A percentile compares a stretch with the other conserved stretches of the same genome.
Conservation (phyloP, 306 rosid species). For the Bauhinia variegata region DNA sequence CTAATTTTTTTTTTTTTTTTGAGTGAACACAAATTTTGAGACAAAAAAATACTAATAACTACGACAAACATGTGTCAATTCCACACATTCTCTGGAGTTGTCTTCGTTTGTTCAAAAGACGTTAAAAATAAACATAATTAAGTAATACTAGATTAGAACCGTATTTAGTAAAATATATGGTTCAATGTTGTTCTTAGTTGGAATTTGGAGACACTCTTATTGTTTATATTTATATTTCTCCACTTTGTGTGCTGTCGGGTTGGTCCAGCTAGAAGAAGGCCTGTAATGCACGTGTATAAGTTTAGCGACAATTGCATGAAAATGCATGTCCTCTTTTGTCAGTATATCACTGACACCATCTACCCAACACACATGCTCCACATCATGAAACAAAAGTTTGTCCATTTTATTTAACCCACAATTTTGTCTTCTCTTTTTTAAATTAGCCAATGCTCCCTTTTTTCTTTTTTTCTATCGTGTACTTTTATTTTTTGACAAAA, state of each 20-base stretch:
- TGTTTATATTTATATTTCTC: background rate
- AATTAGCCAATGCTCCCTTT: conserved; percentile 14
- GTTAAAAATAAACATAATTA: background rate
- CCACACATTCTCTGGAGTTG: background rate
- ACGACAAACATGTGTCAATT: conserved; percentile 8
- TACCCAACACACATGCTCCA: conserved; percentile 79
- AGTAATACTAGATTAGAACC: background rate
- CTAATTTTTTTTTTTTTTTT: background rate
- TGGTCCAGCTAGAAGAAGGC: conserved; percentile 13
- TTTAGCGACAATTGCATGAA: conserved; percentile 79
- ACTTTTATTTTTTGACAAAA: background rate
- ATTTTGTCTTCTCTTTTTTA: conserved; percentile 54
- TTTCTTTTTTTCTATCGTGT: background rate
- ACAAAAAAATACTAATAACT: background rate
- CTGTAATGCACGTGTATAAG: conserved; percentile 59
- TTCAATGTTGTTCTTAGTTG: conserved; percentile 25
- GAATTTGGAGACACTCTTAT: conserved; percentile 14
- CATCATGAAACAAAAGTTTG: conserved; percentile 59
- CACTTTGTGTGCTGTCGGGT: conserved; percentile 20
- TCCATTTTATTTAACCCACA: conserved; percentile 69
- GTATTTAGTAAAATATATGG: background rate
- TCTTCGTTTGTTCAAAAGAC: background rate
- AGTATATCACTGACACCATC: conserved; percentile 71
- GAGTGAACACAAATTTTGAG: background rate
- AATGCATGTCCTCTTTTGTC: conserved; percentile 71